Base-by-base conservation (phyloP, 257 asterid species). In the Ilex asprella region DNA sequence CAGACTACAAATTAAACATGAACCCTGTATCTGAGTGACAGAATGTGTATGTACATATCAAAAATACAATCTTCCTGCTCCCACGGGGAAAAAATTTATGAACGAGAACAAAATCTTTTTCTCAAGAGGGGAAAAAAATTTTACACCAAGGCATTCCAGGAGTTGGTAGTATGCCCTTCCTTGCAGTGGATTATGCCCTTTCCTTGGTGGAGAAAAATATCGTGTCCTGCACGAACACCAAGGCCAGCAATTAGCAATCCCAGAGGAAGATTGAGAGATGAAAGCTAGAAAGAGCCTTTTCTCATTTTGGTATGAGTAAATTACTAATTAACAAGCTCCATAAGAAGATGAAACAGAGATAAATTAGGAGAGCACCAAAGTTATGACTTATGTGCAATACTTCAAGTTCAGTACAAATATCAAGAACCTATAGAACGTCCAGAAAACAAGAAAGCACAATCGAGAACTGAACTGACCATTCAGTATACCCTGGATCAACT, bases 161-260 rank as follows among this genome's bases (percentile, higher is more conserved):
- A 93, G 99, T 77, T 93, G 99, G 81, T 89, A 93, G 70, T 93
- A 93, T 52, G 97, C 99, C 75, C 99, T 82, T 78, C 99, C 99
- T 73, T 93, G 99, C 64, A 93, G 99, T 60, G 99, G 99, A 76
- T 93, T 93, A 81, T 93, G 99, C 66, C 99, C 99, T 76, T 87
- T 85, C 76, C 89, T 93, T 30, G 99, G 97, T 53, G 88, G 76
- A 57, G 99, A 93, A 79, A 93, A 93, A 76, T 93, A 93, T 12
- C 97, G 81, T 7, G 97, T 90, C 91, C 96, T 86, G 67, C 67
- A 61, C 60, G 51, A 62, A 64, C 16, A 47, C 56, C 32, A 59
- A 46, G 50, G 58, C 63, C 11, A 35, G 5, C 41, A 35, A 8
- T 35, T 35, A 35, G 41, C 41, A 35, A 35, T 35, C 41, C 41